A percentile compares a stretch with the other conserved stretches of the same genome.
Conservation (phyloP, 805 yeast genomes). For the Ogataea trehaloabstinens region DNA sequence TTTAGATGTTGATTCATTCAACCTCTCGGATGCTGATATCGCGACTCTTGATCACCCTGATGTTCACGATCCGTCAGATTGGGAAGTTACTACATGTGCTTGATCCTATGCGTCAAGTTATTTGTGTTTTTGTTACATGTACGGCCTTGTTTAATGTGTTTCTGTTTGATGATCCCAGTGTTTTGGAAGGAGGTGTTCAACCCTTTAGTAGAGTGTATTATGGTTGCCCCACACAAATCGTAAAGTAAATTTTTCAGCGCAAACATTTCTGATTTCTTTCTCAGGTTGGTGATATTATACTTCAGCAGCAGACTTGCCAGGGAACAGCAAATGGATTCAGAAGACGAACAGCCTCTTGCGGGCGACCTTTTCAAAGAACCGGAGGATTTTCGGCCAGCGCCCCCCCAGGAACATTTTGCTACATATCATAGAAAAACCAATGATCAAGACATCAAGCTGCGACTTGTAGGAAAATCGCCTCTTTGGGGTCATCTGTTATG, state of each 20-base stretch:
- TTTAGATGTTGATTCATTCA: constrained; percentile 52
- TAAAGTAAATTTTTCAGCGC: too few species aligned
- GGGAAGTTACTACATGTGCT: constrained; percentile 70
- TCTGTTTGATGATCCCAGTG: too few species aligned
- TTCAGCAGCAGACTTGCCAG: too few species aligned
- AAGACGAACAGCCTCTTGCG: background rate
- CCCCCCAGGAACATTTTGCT: constrained; percentile 66
- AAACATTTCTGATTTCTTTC: too few species aligned
- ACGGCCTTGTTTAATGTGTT: too few species aligned
- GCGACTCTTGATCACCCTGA: constrained; percentile 44
- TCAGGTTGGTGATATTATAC: too few species aligned
- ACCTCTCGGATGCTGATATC: constrained; percentile 41
- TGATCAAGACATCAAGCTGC: constrained; percentile 44
- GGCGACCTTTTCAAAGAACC: constrained; percentile 76
- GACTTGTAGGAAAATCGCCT: constrained; percentile 89
- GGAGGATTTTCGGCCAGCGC: constrained; percentile 65
- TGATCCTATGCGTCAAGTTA: too few species aligned
- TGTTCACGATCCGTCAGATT: constrained; percentile 70
- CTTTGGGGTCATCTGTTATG: constrained; percentile 96
- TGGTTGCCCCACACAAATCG: too few species aligned
- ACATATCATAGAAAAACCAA: constrained; percentile 49
- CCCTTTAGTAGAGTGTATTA: too few species aligned
- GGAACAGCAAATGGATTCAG: background rate
- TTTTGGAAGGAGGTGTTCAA: too few species aligned
- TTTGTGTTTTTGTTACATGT: too few species aligned